These are phyloP conservation scores for Colletotrichum sp. DNA, from an alignment of 2,329 filamentous ascomycete species.

Conservation along the genomic window DNA sequence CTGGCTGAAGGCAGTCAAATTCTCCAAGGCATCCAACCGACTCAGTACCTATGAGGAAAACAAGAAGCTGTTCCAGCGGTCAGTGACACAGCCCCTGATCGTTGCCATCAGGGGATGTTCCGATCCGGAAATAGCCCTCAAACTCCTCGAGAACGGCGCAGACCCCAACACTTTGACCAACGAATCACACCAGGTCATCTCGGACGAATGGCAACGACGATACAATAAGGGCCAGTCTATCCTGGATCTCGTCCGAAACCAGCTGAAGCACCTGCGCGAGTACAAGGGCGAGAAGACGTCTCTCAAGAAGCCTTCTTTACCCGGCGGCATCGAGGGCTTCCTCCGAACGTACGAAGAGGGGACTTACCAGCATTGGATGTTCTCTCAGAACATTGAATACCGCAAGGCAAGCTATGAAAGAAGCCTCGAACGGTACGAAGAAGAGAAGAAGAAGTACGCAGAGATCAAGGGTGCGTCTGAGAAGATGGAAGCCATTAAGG, in stretches of 20 bases:
- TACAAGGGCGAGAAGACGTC: slow-evolving; percentile 42
- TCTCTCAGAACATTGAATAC: slow-evolving; percentile 41
- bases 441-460: slow-evolving; percentile 25
- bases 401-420: slow-evolving; percentile 38
- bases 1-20: slow-evolving; percentile 64
- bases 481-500: slow-evolving; percentile 61
- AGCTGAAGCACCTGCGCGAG: slow-evolving; percentile 53
- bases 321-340: slow-evolving; percentile 54
- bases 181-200: slow-evolving; percentile 38
- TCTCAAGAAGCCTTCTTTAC: slow-evolving; percentile 30
- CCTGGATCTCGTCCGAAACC: slow-evolving; percentile 64
- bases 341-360: slow-evolving; percentile 53
- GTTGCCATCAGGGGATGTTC: slow-evolving; percentile 58
- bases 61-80: slow-evolving; percentile 48
- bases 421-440: slow-evolving; percentile 30
- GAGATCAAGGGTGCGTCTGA: slow-evolving; percentile 39
- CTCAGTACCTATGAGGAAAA: slow-evolving; percentile 52
- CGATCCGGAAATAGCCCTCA: slow-evolving; percentile 51
- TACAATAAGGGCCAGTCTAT: slow-evolving; percentile 51
- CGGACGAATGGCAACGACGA: slow-evolving; percentile 32
- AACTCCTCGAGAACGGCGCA: slow-evolving; percentile 67
- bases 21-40: slow-evolving; percentile 42
- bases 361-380: slow-evolving; percentile 66
- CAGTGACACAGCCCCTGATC: slow-evolving; percentile 69
- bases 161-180: slow-evolving; percentile 66